Conservation (phyloP, 495 filamentous ascomycete genomes). For the Aspergillus haitiensis region DNA sequence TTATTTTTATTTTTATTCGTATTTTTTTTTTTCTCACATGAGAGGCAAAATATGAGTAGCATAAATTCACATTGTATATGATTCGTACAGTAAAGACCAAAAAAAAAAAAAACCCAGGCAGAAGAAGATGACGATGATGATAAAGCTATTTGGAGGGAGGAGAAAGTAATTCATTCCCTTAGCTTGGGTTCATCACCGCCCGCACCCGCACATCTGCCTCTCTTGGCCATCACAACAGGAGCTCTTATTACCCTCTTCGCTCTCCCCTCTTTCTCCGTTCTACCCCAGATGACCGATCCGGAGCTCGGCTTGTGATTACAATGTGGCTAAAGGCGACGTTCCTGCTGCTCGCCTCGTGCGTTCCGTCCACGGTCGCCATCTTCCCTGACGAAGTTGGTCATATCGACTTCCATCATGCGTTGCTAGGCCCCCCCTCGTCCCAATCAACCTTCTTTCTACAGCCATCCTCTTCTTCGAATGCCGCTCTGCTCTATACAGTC, state of each 20-base stretch:
- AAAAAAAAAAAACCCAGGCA: not conserved
- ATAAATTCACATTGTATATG: too few species aligned
- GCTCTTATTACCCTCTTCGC: conserved; percentile 2
- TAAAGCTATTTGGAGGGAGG: not conserved
- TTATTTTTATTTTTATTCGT: too few species aligned
- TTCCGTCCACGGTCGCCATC: conserved; percentile 58
- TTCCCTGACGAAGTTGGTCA: conserved; percentile 89
- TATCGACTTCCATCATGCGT: conserved; percentile 88
- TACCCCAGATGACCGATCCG: conserved; percentile 32
- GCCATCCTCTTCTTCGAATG: conserved; percentile 75
- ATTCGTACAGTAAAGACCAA: not conserved
- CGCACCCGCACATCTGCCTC: not conserved
- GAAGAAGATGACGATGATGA: not conserved
- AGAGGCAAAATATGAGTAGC: too few species aligned
- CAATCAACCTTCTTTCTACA: conserved; percentile 93
- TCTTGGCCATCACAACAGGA: conserved; percentile 2
- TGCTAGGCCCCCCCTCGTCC: conserved; percentile 77
- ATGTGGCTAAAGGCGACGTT: conserved; percentile 52
- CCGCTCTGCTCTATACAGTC: conserved; percentile 87
- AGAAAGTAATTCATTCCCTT: not conserved
- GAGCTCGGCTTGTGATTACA: conserved; percentile 29
- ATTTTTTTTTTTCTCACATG: not conserved
- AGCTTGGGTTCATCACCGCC: conserved; percentile 18
- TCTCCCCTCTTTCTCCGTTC: conserved; percentile 9
- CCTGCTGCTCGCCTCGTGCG: conserved; percentile 41